Percentiles rank a stretch among this genome's conserved stretches.
These are phyloP conservation scores for Thozetella sp. DNA, from an alignment of 495 filamentous ascomycete species.

Conservation along the genomic window DNA sequence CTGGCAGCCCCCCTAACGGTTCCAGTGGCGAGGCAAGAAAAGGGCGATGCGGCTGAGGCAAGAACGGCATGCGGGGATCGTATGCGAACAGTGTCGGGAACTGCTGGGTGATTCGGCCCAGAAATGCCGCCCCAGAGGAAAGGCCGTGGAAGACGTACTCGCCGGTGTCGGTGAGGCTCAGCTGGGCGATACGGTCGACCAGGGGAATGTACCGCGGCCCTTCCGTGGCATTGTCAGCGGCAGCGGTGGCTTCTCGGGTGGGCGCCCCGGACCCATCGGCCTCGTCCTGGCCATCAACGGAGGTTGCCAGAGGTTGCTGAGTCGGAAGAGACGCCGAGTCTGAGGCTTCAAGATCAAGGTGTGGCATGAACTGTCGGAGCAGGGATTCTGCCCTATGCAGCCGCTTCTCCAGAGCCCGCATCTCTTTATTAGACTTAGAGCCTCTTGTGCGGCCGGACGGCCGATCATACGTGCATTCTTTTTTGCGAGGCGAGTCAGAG, in stretches of 20 bases:
- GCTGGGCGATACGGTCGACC: conserved; percentile 85
- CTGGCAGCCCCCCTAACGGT: conserved; percentile 57
- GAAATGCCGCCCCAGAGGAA: conserved; percentile 88
- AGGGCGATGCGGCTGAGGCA: conserved; percentile 42
- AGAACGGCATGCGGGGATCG: conserved; percentile 47
- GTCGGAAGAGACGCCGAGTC: conserved; percentile 66
- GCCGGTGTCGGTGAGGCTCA: conserved; percentile 89
- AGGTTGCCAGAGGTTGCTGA: conserved; percentile 45
- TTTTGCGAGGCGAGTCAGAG: conserved; percentile 27
- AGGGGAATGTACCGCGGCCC: conserved; percentile 89
- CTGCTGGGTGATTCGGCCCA: conserved; percentile 82
- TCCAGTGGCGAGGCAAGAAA: conserved; percentile 62
- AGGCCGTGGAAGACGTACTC: conserved; percentile 95
- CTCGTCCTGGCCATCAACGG: conserved; percentile 30
- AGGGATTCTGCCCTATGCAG: conserved; percentile 83
- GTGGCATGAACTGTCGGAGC: conserved; percentile 76
- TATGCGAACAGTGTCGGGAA: conserved; percentile 65
- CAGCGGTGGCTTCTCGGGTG: not conserved
- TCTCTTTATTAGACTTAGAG: conserved; percentile 83
- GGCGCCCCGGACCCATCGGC: conserved; percentile 22
- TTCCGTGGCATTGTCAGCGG: conserved; percentile 38
- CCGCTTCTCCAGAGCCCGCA: conserved; percentile 85
- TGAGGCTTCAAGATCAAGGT: conserved; percentile 82
- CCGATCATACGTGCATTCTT: conserved; percentile 98
- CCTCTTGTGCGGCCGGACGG: conserved; percentile 94